These are phyloP conservation scores for Trifolium subterraneum DNA, from an alignment of 306 rosid species.

Conservation along the genomic window DNA sequence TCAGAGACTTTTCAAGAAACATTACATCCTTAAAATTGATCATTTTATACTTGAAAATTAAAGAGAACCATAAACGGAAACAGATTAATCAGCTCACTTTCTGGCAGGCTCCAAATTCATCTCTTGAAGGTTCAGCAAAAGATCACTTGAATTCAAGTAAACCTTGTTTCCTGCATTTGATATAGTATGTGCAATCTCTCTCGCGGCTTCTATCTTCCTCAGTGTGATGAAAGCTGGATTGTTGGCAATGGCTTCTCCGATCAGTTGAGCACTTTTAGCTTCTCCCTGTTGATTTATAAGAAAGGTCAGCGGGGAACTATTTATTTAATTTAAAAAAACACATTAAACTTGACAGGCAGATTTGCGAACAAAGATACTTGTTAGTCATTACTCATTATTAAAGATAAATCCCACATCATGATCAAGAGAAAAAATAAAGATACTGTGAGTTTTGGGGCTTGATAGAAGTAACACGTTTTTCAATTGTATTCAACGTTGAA, in stretches of 20 bases:
- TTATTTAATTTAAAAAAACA: neutral
- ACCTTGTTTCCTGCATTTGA: constrained; percentile 68
- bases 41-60: constrained; percentile 2
- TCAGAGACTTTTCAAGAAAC: neutral
- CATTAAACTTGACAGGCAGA: constrained; percentile 22
- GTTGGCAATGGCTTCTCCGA: constrained; percentile 80
- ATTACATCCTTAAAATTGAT: constrained; percentile 30
- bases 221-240: constrained; percentile 79
- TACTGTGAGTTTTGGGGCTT: neutral
- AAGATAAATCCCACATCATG: constrained; percentile 1
- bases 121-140: constrained; percentile 81
- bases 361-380: neutral
- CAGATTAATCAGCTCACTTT: constrained; percentile 40
- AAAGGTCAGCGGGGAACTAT: neutral
- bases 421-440: constrained; percentile 8
- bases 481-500: neutral
- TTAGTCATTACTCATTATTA: constrained; percentile 1
- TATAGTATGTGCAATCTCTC: constrained; percentile 79
- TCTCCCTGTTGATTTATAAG: constrained; percentile 61
- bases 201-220: constrained; percentile 91
- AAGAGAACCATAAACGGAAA: constrained; percentile 15
- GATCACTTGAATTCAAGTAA: constrained; percentile 69
- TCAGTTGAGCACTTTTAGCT: constrained; percentile 81
- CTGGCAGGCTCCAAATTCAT: constrained; percentile 56
- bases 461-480: neutral